Percentiles rank a stretch among this genome's conserved stretches.
These are phyloP conservation scores for Nakazawaea ernobii DNA, from an alignment of 805 yeast species.

Conservation along the genomic window DNA sequence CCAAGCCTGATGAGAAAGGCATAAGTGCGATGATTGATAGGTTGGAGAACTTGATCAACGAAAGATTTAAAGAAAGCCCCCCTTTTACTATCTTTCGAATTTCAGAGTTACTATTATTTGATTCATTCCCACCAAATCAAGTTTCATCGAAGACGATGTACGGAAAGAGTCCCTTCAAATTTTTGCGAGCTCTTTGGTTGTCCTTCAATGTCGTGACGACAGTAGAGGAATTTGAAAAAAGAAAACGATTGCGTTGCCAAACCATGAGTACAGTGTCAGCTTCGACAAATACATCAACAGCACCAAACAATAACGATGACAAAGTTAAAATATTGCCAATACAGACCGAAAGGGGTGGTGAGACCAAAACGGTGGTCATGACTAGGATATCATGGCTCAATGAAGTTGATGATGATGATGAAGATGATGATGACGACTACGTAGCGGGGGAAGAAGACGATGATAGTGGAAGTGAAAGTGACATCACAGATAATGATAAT, in stretches of 20 bases:
- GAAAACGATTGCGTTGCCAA: neutral
- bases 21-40: neutral
- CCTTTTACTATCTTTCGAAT: slow-evolving; percentile 11
- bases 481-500: slow-evolving; percentile 11
- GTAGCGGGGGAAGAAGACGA: slow-evolving; percentile 8
- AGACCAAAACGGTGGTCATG: slow-evolving; percentile 4
- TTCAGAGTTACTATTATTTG: slow-evolving; percentile 8
- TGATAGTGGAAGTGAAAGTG: slow-evolving; percentile 16
- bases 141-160: neutral
- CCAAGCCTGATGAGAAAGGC: slow-evolving; percentile 3
- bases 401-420: slow-evolving; percentile 17
- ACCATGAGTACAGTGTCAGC: neutral
- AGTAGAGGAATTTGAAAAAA: neutral
- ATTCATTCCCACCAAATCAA: neutral
- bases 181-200: slow-evolving; percentile 7
- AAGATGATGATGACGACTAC: slow-evolving; percentile 13
- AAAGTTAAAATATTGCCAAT: neutral
- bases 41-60: neutral
- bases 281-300: too few relatives aligned
- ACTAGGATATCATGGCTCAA: slow-evolving; percentile 1
- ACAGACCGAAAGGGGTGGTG: slow-evolving; percentile 1
- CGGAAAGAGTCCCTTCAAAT: slow-evolving; percentile 5
- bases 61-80: slow-evolving; percentile 4
- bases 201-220: slow-evolving; percentile 10
- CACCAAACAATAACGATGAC: neutral